Percentiles rank a stretch among this genome's conserved stretches.
Evolutionary conservation across 2,329 filamentous ascomycete species (phyloP).

Genomic region (Cercospora citrullina): DNA sequence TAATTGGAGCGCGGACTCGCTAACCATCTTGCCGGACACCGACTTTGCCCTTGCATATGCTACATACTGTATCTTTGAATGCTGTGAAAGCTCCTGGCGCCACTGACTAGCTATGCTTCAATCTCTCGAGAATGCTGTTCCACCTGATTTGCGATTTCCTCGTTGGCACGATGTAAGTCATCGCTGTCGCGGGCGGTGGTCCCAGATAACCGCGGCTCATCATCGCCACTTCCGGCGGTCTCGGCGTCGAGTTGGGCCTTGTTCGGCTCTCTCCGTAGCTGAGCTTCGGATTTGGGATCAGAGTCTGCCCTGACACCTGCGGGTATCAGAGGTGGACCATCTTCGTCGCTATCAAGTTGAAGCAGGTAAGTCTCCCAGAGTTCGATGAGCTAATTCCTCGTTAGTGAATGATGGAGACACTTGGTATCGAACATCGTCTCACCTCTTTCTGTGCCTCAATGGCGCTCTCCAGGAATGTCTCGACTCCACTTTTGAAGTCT

Average conservation of each 20-base stretch:
- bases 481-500: slow-evolving; percentile 96
- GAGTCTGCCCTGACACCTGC: slow-evolving; percentile 33
- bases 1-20: neutral
- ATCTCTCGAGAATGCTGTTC: slow-evolving; percentile 13
- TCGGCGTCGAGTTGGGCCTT: slow-evolving; percentile 24
- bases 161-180: slow-evolving; percentile 19
- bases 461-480: slow-evolving; percentile 94
- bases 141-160: slow-evolving; percentile 19
- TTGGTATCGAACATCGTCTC: slow-evolving; percentile 37
- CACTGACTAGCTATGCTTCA: slow-evolving; percentile 11
- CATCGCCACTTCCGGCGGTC: slow-evolving; percentile 15
- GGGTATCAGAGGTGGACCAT: slow-evolving; percentile 52
- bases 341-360: slow-evolving; percentile 91
- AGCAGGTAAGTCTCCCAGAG: slow-evolving; percentile 98
- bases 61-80: slow-evolving; percentile 4
- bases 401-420: slow-evolving; percentile 27
- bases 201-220: slow-evolving; percentile 23
- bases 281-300: slow-evolving; percentile 24
- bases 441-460: slow-evolving; percentile 99
- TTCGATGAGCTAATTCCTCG: slow-evolving; percentile 64
- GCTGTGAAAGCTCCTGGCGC: neutral
- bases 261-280: slow-evolving; percentile 23
- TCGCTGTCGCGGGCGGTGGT: slow-evolving; percentile 28
- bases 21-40: neutral
- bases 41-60: neutral